Base-by-base conservation (phyloP, 768 basidiomycete species). In the Cyclocybe cylindracea region DNA sequence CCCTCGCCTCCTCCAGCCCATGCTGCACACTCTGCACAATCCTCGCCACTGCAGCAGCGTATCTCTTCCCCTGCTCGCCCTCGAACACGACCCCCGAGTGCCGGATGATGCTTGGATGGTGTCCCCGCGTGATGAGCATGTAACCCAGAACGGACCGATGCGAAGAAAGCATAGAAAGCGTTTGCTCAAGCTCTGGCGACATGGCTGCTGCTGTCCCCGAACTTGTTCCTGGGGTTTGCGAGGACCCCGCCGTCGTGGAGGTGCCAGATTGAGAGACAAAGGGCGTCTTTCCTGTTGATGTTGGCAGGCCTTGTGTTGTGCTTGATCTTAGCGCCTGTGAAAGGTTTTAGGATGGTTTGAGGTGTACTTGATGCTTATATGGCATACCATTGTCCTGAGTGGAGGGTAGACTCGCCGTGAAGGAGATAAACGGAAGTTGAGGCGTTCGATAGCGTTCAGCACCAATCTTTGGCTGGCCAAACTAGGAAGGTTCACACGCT, bases 101-200 rank as follows among this genome's bases (percentile, higher is more conserved):
- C 32, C 90, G 79, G 60, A 97, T 87, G 57, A 97, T 92, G 59
- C 85, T 84, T 14, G 83, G 79, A 5, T 85, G 86, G 41, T 80
- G 79, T 0, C 84, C 80, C 10, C 91, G 79, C 3, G 91, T 87
- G 32, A 95, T 75, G 0, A 95, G 80, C 62, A 96, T 79, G 66
- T 94, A 94, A 1, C 94, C 93, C 5, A 92, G 80, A 3, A 95
- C 92, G 14, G 90, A 87, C 13, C 90, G 81, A 63, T 95, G 89
- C 4, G 89, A 79, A 1, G 91, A 86, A 46, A 96, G 77, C 55
- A 87, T 70, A 0, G 85, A 68, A 10, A 95, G 78, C 0, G 87
- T 94, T 56, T 86, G 82, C 66, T 94, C 92, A 44, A 94, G 82
- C 61, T 93, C 91, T n/a, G 89, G 84, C 10, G 87, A 78, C 70